These are phyloP conservation scores for Tuber magnatum DNA, from an alignment of 495 filamentous ascomycete species.

Conservation along the genomic window DNA sequence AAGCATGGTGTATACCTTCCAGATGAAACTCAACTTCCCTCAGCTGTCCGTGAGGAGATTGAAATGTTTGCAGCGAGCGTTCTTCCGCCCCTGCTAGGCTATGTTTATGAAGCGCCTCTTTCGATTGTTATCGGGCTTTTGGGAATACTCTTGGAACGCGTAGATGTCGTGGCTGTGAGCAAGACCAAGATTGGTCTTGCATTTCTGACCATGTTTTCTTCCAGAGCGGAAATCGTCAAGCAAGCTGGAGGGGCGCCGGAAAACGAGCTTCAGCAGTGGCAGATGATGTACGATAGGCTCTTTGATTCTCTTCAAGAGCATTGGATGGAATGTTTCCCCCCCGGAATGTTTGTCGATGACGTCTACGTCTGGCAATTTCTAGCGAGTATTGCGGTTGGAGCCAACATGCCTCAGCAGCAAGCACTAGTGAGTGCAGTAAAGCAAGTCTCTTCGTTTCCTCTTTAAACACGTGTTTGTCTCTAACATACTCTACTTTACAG, in stretches of 20 bases:
- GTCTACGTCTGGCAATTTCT: conserved; percentile 98
- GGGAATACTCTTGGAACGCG: conserved; percentile 71
- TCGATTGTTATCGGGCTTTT: conserved; percentile 83
- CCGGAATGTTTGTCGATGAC: conserved; percentile 74
- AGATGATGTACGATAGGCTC: conserved; percentile 67
- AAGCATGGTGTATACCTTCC: conserved; percentile 61
- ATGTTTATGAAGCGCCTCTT: conserved; percentile 83
- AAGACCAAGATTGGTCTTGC: conserved; percentile 77
- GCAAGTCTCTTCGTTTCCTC: conserved; percentile 45
- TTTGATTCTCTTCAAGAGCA: conserved; percentile 81
- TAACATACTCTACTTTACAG: conserved; percentile 38
- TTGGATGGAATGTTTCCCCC: conserved; percentile 77
- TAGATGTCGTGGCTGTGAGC: conserved; percentile 69
- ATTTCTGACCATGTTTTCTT: conserved; percentile 90
- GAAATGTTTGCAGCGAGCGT: conserved; percentile 81
- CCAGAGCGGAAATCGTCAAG: conserved; percentile 86
- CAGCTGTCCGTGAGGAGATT: conserved; percentile 74
- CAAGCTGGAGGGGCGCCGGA: conserved; percentile 62
- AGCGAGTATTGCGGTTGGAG: conserved; percentile 85
- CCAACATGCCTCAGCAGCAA: conserved; percentile 87
- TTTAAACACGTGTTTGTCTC: neutral
- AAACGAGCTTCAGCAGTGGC: conserved; percentile 75
- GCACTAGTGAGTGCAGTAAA: conserved; percentile 90
- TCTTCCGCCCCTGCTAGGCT: conserved; percentile 79
- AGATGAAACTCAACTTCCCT: conserved; percentile 60